Base-by-base conservation (phyloP, 805 yeast species). In the Metschnikowia gelsemii region DNA sequence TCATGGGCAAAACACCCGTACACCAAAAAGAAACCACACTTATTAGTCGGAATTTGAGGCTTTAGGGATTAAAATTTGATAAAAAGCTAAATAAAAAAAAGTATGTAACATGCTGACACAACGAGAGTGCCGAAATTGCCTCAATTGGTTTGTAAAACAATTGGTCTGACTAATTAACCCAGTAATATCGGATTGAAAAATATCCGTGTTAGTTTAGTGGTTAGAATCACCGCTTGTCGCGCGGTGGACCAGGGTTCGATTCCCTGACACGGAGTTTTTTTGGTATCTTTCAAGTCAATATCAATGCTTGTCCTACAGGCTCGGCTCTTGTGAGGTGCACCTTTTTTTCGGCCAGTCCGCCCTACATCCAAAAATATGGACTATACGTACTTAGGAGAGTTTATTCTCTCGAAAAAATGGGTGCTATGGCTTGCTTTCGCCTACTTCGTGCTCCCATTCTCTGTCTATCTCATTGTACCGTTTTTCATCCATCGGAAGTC, bases 391-490 rank as follows among this genome's bases (percentile, higher is more conserved):
- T 25, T 32, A 13, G 44, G 44, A 32, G 36, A 36, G 32, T 42
- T 42, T 23, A 37, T 35, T 30, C 6, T 36, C 16, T 30, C 46
- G 32, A 31, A 27, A 22, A 28, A 38, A 22, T 72, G 76, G 72
- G 59, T 74, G 3, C 72, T 75, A 70, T 58, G 63, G 43, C 50
- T 80, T 11, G 47, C 79, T 1, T 62, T 56, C 0, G 32, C 78
- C 3, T 82, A 81, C 64, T 38, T 76, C 0, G 45, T 63, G 4
- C 52, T 76, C 13, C 82, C 82, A 0, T 7, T 76, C 7, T 8
- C 67, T 1, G 68, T 72, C 12, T 75, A 74, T 54, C 43, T 57
- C 2, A 32, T 70, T 0, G 48, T 76, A 4, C 79, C 80, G 1
- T 54, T 55, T 20, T 28, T 73, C 11, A 37, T 58, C 4, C 50